Base-by-base conservation (phyloP, 768 basidiomycete species). In the Strobilomyces echinocephalus region DNA sequence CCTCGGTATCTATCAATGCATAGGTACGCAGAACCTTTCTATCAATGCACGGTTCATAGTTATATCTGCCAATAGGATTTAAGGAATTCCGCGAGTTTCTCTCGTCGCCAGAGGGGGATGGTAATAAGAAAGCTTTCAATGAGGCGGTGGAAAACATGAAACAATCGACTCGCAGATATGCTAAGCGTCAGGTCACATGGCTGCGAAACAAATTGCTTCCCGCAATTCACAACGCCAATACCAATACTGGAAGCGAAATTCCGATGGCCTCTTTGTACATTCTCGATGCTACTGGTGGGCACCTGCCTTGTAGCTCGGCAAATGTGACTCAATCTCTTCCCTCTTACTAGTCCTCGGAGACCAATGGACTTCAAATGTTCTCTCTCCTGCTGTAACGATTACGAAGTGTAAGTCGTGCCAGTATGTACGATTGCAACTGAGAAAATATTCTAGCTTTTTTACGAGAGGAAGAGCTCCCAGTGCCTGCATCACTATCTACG, bases 141-240 rank as follows among this genome's bases (percentile, higher is more conserved):
- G 70, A 72, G 14, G 88, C 87, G 0, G 71, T 89, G 8, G 84
- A 88, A 40, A 78, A 78, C 9, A 95, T 94, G 85, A 97, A 97
- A 67, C 69, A 79, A 0, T 85, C 88, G 0, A 99, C 95, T 8
- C 76, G 88, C 20, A 87, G 93, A 69, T 99, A 98, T 66, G 91
- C 97, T 0, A 91, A 88, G 65, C 76, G 86, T 36, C 97, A 99
- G 67, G 77, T 95, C 39, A 83, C 86, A 34, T 99, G 97, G 97
- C 85, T 98, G 44, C 78, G 82, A 36, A 91, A 91, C 65, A 95
- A 97, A 69, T 70, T 98, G 14, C 68, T 97, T 34, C 95, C 94
- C 3, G 84, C 81, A 4, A 72, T 87, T 14, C 65, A 77, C 33
- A 82, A 81, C 49, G 60, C 64, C 11, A 81, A 82, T 51, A 58